Conservation (phyloP, 495 filamentous ascomycete species). For the Physcia stellaris region DNA sequence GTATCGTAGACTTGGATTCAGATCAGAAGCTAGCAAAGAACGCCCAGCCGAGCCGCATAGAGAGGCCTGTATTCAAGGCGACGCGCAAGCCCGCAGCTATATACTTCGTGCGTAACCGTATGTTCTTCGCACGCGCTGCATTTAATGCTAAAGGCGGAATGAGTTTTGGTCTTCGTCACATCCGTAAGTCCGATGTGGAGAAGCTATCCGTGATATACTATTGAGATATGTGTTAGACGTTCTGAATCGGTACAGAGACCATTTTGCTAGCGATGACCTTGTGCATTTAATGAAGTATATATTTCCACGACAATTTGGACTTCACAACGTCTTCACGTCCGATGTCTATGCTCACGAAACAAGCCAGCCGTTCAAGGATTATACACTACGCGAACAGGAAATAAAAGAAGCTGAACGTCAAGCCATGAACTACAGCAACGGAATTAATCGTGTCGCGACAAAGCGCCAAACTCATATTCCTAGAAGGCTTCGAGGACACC, state of each 20-base stretch:
- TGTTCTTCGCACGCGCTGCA: slow-evolving; percentile 68
- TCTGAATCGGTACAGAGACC: slow-evolving; percentile 56
- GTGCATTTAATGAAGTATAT: slow-evolving; percentile 79
- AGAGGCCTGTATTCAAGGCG: background rate
- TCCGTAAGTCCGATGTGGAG: slow-evolving; percentile 73
- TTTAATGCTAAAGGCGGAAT: slow-evolving; percentile 54
- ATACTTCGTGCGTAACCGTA: slow-evolving; percentile 65
- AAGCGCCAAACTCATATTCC: slow-evolving; percentile 39
- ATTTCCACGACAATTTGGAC: slow-evolving; percentile 78
- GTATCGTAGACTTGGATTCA: too few relatives aligned
- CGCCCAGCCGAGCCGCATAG: too few relatives aligned
- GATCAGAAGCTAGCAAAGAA: too few relatives aligned
- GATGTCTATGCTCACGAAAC: slow-evolving; percentile 48
- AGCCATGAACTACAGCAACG: slow-evolving; percentile 1
- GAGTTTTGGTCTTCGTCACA: slow-evolving; percentile 60
- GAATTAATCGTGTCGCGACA: too few relatives aligned
- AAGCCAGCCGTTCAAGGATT: slow-evolving; percentile 61
- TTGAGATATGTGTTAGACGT: slow-evolving; percentile 73
- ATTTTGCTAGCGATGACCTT: slow-evolving; percentile 37
- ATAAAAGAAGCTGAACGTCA: slow-evolving; percentile 40
- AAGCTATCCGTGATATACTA: too few relatives aligned
- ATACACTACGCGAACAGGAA: slow-evolving; percentile 71
- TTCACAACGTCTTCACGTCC: slow-evolving; percentile 85
- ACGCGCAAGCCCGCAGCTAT: slow-evolving; percentile 38
- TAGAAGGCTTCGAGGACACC: slow-evolving; percentile 56